phyloP scores from a whole-genome alignment of 2,329 filamentous ascomycete species.

The Colletotrichum sp. region DNA sequence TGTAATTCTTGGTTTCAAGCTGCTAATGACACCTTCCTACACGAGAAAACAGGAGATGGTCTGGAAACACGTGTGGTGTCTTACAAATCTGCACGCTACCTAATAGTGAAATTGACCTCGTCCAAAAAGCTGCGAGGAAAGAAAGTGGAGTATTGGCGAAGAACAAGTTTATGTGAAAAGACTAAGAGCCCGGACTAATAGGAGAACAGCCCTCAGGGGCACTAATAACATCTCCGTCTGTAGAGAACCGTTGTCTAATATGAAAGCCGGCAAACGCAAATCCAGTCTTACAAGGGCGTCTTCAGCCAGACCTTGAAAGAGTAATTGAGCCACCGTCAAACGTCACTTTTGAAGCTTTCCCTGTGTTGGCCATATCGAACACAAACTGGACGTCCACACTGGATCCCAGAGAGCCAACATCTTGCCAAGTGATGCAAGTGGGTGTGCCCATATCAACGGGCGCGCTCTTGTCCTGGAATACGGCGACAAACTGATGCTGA shows the following conservation, averaged over 20 bases:
- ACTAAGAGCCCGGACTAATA: background rate
- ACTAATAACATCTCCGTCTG: background rate
- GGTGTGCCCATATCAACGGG: conserved; percentile 35
- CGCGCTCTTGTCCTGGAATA: conserved; percentile 34
- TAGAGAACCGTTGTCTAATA: background rate
- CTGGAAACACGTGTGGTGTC: fast-evolving
- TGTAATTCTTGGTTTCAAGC: background rate
- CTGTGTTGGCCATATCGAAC: background rate
- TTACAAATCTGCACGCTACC: background rate
- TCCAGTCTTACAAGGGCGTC: background rate
- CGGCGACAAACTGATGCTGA: conserved; percentile 30
- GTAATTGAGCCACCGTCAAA: background rate
- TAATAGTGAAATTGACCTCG: fast-evolving
- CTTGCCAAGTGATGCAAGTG: conserved; percentile 35
- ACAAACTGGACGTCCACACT: background rate
- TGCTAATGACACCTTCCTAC: background rate
- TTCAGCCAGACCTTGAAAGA: background rate
- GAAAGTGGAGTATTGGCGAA: background rate
- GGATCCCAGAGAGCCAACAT: background rate
- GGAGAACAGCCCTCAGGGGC: background rate
- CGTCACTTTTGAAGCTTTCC: background rate
- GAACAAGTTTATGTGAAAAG: background rate
- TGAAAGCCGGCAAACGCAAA: background rate
- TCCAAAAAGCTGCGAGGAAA: background rate
- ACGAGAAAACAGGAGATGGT: background rate